A percentile compares a stretch with the other conserved stretches of the same genome.
These are phyloP conservation scores for Nitzschia inconspicua DNA, from an alignment of 108 stramenopile species.

Conservation along the genomic window DNA sequence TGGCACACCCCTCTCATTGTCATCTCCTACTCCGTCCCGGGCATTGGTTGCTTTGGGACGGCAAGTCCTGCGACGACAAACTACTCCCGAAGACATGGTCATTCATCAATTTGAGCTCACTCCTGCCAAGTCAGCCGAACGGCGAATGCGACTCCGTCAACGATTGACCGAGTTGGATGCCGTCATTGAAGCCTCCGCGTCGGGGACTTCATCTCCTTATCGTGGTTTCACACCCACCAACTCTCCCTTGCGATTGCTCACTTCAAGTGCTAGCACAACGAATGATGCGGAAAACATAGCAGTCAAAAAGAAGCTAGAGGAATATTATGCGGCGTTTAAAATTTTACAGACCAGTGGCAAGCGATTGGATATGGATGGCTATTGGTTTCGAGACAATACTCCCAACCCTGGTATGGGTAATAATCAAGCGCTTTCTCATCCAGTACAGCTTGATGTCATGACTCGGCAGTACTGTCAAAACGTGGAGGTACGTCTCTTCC, in stretches of 20 bases:
- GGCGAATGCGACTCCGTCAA: slow-evolving; percentile 21
- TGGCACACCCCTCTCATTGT: slow-evolving; percentile 3
- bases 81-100: slow-evolving; percentile 7
- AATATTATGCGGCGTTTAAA: slow-evolving; percentile 38
- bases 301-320: slow-evolving; percentile 10
- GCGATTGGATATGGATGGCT: slow-evolving; percentile 55
- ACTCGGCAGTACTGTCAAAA: slow-evolving; percentile 68
- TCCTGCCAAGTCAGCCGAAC: slow-evolving; percentile 39
- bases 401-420: slow-evolving; percentile 3
- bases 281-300: neutral
- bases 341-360: slow-evolving; percentile 59
- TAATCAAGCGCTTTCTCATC: slow-evolving; percentile 23
- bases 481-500: slow-evolving; percentile 42
- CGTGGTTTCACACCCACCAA: slow-evolving; percentile 2
- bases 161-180: slow-evolving; percentile 10
- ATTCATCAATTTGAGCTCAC: slow-evolving; percentile 27
- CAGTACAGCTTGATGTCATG: slow-evolving; percentile 52
- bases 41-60: slow-evolving; percentile 50
- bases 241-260: no score
- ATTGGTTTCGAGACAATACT: slow-evolving; percentile 34
- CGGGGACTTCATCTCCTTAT: slow-evolving; percentile 4
- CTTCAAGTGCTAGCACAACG: neutral
- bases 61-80: slow-evolving; percentile 28
- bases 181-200: neutral
- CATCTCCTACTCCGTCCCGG: slow-evolving; percentile 29